Evolutionary conservation across 495 filamentous ascomycete species (phyloP), one percentile per base, ranked within the genome.

Genomic region (Hypoxylon lienhwacheense): DNA sequence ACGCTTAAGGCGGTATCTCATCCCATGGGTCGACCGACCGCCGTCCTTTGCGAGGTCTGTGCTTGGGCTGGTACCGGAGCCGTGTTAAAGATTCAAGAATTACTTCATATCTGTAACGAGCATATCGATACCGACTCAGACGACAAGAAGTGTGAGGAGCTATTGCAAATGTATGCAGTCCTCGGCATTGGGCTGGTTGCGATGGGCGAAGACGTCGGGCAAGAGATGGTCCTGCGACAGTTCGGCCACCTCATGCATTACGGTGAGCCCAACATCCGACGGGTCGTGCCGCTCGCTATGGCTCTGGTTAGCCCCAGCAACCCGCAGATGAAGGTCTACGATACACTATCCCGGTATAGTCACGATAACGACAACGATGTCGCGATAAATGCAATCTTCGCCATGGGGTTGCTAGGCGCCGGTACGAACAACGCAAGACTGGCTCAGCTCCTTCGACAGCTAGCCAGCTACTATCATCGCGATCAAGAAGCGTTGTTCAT

Each of bases 181-280:
- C 77, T 99, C 36, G 95, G 95, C 59, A 80, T 99, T 22, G 90
- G 90, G 22, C 77, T 99, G 31, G 91, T 99, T 47, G 87, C 93
- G 14, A 97, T 97, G 93, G 93, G 93, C 50, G 93, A 99, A 71
- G 95, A 99, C 36, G 85, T 97, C 55, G 95, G 95, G 6, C 92
- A 97, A 69, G 93, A 99, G 62, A 99, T 99, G 93, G 90, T 97
- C 37, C 80, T 99, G 17, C 85, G 93, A 32, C 91, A 96, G 61
- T 97, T 99, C 64, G 93, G 91, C 41, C 93, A 99, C 68, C 78
- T 99, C 26, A 99, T 99, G 93, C 93, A 99, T 74, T 99, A 99
- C 63, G 92, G 95, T 40, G 93, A 96, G 60, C 79, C 90, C 66
- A 96, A 97, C 68, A 99, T 99, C 62, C 88, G 93, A 20, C 90